Base-by-base conservation (phyloP, 176 grass and related monocot genomes). In the Melocanna baccifera region DNA sequence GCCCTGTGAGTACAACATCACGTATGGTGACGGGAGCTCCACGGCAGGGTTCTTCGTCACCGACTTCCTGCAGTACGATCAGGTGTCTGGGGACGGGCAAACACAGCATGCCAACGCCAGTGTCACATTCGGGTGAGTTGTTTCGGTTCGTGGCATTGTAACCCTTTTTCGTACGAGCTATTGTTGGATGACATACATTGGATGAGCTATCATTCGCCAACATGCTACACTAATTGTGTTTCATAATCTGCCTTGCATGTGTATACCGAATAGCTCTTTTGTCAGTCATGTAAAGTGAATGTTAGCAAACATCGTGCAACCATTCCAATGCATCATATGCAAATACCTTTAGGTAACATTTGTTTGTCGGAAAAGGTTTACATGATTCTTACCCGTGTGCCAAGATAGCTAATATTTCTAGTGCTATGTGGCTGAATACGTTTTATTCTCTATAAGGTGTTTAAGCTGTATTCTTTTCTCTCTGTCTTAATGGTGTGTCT, bases 11-110 rank as follows among this genome's bases (percentile, higher is more conserved):
- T 99, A 99, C 71, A 96, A 66, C 29, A 88, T 99, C 78, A 55
- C 76, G 40, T 99, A 99, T 2, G 96, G 93, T 7, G 96, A 99
- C 30, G 96, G 96, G 37, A 99, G 96, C 86, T 91, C 96, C 34
- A 99, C 96, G 1, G 65, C 51, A 2, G 93, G 96, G 1, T 94
- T 76, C 43, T 99, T 92, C 2, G 81, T 99, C 43, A 94, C 73
- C 2, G 96, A 99, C 71, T 25, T 59, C 7, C 56, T 99, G 37
- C 89, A 92, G 73, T 99, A 89, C 43, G 82, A 92, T 77, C 91
- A 99, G 76, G 93, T 99, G 16, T 61, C 81, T 14, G 93, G 96
- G 56, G 45, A 96, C 83, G 90, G 90, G 37, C 85, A 89, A 72
- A 96, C 93, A 26, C 52, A 20, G 41, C 73, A 80, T 69, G 86